These are phyloP conservation scores for Phaeosphaeriaceae sp. DNA, from an alignment of 2,329 filamentous ascomycete species.

Conservation along the genomic window DNA sequence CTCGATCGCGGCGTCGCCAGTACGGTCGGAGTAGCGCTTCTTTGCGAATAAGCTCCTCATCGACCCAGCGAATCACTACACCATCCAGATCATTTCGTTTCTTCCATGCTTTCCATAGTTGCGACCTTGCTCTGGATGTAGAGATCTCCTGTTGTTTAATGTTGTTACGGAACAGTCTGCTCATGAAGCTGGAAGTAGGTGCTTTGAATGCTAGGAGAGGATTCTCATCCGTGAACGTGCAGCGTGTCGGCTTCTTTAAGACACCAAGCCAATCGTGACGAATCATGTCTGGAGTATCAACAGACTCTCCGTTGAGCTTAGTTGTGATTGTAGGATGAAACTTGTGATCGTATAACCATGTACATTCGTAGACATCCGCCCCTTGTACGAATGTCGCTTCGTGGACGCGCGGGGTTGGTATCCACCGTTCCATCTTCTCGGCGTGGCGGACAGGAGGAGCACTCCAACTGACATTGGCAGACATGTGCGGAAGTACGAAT, in stretches of 20 bases:
- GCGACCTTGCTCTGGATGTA: slow-evolving; percentile 46
- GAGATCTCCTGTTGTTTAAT: slow-evolving; percentile 49
- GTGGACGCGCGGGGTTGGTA: slow-evolving; percentile 62
- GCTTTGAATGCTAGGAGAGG: slow-evolving; percentile 58
- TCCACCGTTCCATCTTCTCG: slow-evolving; percentile 62
- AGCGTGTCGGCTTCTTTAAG: slow-evolving; percentile 47
- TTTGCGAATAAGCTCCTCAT: slow-evolving; percentile 47
- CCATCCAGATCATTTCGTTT: slow-evolving; percentile 47
- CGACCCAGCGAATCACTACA: slow-evolving; percentile 50
- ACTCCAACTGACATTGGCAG: slow-evolving; percentile 62
- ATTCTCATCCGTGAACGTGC: slow-evolving; percentile 57
- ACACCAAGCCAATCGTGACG: slow-evolving; percentile 53
- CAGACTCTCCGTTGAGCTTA: slow-evolving; percentile 56
- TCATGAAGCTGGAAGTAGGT: slow-evolving; percentile 40
- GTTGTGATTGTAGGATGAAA: slow-evolving; percentile 50
- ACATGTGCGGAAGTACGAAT: slow-evolving; percentile 61
- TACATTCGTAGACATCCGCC: slow-evolving; percentile 60
- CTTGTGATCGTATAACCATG: slow-evolving; percentile 51
- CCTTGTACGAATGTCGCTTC: slow-evolving; percentile 63
- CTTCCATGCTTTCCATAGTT: slow-evolving; percentile 52
- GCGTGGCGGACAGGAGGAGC: slow-evolving; percentile 58
- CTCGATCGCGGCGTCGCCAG: slow-evolving; percentile 48
- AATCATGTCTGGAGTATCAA: slow-evolving; percentile 64
- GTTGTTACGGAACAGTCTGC: slow-evolving; percentile 47
- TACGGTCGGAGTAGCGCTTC: slow-evolving; percentile 46